phyloP scores from a whole-genome alignment of 2,329 filamentous ascomycete species.

The Colletotrichum sp. region DNA sequence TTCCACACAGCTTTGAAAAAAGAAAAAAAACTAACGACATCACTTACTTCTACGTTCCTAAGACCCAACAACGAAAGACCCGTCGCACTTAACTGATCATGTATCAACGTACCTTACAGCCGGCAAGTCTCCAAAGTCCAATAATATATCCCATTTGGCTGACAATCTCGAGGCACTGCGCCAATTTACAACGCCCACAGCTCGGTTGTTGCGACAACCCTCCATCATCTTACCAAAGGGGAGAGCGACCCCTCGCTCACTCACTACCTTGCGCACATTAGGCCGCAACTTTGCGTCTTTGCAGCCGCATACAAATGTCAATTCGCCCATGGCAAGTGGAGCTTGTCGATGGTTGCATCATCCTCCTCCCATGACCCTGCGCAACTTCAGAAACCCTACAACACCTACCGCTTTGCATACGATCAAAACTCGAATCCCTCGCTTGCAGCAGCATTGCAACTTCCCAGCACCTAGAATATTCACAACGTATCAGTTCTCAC shows the following conservation, averaged over 20 bases:
- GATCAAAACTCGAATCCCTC: background rate
- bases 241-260: background rate
- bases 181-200: background rate
- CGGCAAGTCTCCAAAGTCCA: background rate
- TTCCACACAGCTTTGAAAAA: no score
- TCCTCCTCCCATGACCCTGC: background rate
- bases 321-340: background rate
- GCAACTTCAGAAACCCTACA: background rate
- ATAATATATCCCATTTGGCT: background rate
- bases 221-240: background rate
- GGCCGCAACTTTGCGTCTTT: background rate
- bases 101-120: background rate
- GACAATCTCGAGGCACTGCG: background rate
- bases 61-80: background rate
- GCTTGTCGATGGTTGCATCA: accelerated
- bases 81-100: accelerated
- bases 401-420: background rate
- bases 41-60: background rate
- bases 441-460: accelerated
- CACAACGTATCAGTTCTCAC: background rate
- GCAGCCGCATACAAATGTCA: accelerated
- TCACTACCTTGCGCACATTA: background rate
- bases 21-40: no score
- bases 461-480: background rate
- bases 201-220: background rate